Evolutionary conservation across 352 stramenopile species (phyloP), one percentile per base, ranked within the genome.

Genomic region (Phytophthora multivora): DNA sequence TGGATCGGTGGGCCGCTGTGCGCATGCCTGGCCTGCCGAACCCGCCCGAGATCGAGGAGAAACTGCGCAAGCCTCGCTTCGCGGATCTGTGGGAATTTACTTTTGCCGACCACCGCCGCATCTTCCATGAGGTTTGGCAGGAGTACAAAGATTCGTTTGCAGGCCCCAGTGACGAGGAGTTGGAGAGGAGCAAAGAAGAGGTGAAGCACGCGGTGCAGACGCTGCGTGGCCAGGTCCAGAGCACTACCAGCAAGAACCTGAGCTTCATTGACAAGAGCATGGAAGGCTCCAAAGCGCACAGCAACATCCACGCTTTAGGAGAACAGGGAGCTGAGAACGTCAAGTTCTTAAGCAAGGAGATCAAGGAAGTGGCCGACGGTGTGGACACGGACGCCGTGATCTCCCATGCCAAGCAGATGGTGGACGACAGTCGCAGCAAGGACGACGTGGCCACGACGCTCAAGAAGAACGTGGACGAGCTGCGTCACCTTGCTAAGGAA

Each of bases 31-130:
- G 87, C 8, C 38, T 95, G 19, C 84, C 84, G 1, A 89, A 93
- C 58, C 79, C 87, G 25, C 85, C 81, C 3, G 81, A 95, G 55
- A 53, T 78, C 1, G 71, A 80, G 55, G 64, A 71, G 30, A 30
- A 75, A 49, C 38, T 83, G 49, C 69, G 71, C 16, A 38, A 78
- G 30, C 80, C 84, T 47, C 65, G 19, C 49, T 90, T 90, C 57
- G 71, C 82, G 12, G 83, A 95, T 52, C 73, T 95, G 43, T 95
- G 84, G 84, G 83, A 93, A 63, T 78, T 90, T 63, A 86, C 87
- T 30, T 28, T 88, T 35, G 76, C 66, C 2, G 87, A 95, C 66
- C 85, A 95, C 59, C 28, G 49, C 8, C 83, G 78, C 36, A 79
- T 88, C 53, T 70, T 84, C 31, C 56, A 57, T 40, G 78, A 90